Evolutionary conservation across 2,329 filamentous ascomycete species (phyloP), one percentile per base, ranked within the genome.

Genomic region (Colletotrichum paranaense): DNA sequence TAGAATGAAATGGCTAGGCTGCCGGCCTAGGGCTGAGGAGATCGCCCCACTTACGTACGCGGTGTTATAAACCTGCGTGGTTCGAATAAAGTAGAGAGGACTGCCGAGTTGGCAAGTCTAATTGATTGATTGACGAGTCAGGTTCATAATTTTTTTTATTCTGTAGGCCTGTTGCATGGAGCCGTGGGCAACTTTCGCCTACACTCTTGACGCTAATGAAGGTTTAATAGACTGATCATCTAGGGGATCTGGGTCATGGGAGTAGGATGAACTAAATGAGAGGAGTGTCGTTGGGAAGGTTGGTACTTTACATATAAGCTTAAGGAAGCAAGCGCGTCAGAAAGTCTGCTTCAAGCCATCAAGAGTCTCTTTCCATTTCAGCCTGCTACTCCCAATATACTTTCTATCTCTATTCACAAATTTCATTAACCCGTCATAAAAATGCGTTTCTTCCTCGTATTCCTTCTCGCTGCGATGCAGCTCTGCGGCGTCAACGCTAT

Each of bases 391-490:
- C 30, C 1, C 8, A 32, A 32, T 3, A 4, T 9, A 4, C 8
- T 32, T 4, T 32, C 30, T 11, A 32, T 9, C 8, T 9, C 9
- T 3, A 32, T 32, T 53, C n/a, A 12, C n/a, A 53, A 53, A 12
- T 24, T 53, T 4, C n/a, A 24, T 0, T 1, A n/a, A 46, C 11
- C 32, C 32, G 0, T 3, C 11, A 11, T 68, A 32, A 30, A 26
- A 24, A 65, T 58, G 60, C 60, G 42, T 16, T 55, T 59, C 62
- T 53, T 42, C 30, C 38, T 66, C 22, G 30, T 24, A 19, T 42
- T 66, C 16, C 26, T 69, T 2, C 16, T 65, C 16, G 38, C 60
- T 35, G 53, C 53, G 58, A 38, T 65, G 53, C 60, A 58, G 53
- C 30, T 69, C 26, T 42, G 26, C 53, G 5, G 16, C 26, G 53